Base-by-base conservation (phyloP, 805 yeast species). In the Hanseniaspora mollemarum region DNA sequence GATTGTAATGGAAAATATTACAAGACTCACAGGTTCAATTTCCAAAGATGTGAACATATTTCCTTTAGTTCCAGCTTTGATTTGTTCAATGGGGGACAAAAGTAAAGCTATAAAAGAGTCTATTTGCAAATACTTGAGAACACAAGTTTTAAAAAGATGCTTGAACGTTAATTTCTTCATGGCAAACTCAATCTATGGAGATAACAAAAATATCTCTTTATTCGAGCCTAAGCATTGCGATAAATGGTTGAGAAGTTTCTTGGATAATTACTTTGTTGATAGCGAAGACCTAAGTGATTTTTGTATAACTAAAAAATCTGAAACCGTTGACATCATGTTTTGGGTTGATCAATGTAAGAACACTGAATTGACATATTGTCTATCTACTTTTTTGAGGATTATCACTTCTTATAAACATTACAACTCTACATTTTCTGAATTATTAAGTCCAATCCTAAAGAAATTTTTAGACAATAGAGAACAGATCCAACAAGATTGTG, bases 141-240 rank as follows among this genome's bases (percentile, higher is more conserved):
- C 62, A 44, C 59, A 61, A 19, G 68, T 75, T 48, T 52, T 67
- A 2, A 58, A 61, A 35, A 66, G 73, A 64, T 37, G 40, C 4
- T 31, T 21, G 25, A 54, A 67, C 16, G 67, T 69, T 42, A 71
- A 70, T 58, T 69, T 78, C 50, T 71, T 75, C 55, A 62, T 81
- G 63, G 72, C 72, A 28, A 70, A 75, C 16, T 69, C 71, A 42
- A 69, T 87, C 15, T 88, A 82, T 60, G 87, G 82, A 12, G 60
- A 59, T 2, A n/a, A 26, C 19, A 36, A 39, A 4, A 42, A 40
- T n/a, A 18, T 33, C 16, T 19, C 45, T 24, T 68, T 80, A 49
- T 70, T 85, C 24, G 67, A 81, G 21, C 82, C 87, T 33, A 75
- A 75, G 42, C 95, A 87, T 60, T 77, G 78, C n/a, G 64, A 63